Evolutionary conservation across 225 moss, liverwort and hornwort genomes (phyloP), one percentile per base, ranked within the genome.

Genomic region (Sphagnum contortum): DNA sequence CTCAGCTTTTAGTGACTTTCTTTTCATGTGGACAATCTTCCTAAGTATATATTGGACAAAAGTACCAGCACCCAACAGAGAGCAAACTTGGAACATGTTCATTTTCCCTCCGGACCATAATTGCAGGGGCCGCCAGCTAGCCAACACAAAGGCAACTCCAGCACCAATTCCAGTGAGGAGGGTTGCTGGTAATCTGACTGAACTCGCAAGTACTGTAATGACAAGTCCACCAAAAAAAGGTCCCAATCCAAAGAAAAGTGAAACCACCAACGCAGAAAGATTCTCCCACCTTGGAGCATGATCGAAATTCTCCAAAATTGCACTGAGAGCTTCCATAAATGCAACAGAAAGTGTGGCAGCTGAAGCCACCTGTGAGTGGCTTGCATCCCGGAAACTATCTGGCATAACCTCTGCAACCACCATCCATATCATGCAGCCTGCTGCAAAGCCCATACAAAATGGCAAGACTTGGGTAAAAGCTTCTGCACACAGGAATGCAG

Each of bases 341-440:
- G 96, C 92, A 44, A 98, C 90, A 9, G 96, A 88, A 48, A 90
- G 62, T 10, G 92, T 98, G 52, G 92, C 92, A 57, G 96, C 88
- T 10, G 92, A 81, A 6, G 92, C 96, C 55, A 98, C 96, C 66
- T 98, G 87, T 45, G 92, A 85, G 51, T 88, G 88, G 61, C 85
- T 87, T 64, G 96, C 92, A 55, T 92, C 92, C 69, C 87, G 87
- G 59, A 98, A 92, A 60, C 96, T 89, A 68, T 92, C 96, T 0
- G 96, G 96, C 66, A 98, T 80, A 48, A 98, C 96, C 75, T 98
- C 96, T 44, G 92, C 96, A 74, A 98, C 76, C 4, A 98, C 96
- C 88, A 98, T 92, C 96, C 96, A 98, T 73, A 98, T 82, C 96
- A 98, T 98, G 78, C 96, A 98, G 57, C 92, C 96, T n/a, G 87